Base-by-base conservation (phyloP, 441 rosid genomes). In the Gossypium davidsonii region DNA sequence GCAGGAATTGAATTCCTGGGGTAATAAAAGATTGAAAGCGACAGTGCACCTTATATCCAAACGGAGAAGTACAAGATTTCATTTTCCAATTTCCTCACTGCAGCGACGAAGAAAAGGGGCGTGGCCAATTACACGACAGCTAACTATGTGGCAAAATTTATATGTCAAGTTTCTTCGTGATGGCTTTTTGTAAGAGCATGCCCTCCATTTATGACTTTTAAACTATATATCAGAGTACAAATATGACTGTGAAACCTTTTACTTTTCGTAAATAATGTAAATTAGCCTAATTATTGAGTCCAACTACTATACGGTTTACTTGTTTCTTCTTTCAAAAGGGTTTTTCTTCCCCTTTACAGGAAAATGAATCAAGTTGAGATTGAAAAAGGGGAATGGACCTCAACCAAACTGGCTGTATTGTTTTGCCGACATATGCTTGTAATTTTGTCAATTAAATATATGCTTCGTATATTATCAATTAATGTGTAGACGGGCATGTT, bases 1-100 rank as follows among this genome's bases (percentile, higher is more conserved):
- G 25, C 46, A 48, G 39, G 60, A 28, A 28, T 25, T n/a, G 42
- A 67, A 67, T 59, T 26, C 59, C 10, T 6, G 1, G 71, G 21
- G 23, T 49, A 51, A 26, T 52, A 52, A 68, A 67, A 8, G 48
- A 65, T 49, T n/a, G 71, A 68, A 1, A 52, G 72, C 26, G 72
- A 68, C 72, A 4, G 17, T 31, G 25, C 72, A 28, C 72, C 28
- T 4, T 53, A 52, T 15, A 11, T 31, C 60, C 72, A 68, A 68
- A 11, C 2, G 72, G 20, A 69, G 51, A 51, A 31, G 72, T 53
- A 68, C 72, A 68, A 52, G 9, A 52, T 68, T 68, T 68, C 61
- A 53, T 51, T 53, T 69, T 31, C 72, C 21, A 4, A 31, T 68
- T 68, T 53, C 72, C 28, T 31, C 72, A 12, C 17, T 53, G 39